phyloP scores from a whole-genome alignment of 163 green algal genomes.

The Trebouxiophyceae sp. region DNA sequence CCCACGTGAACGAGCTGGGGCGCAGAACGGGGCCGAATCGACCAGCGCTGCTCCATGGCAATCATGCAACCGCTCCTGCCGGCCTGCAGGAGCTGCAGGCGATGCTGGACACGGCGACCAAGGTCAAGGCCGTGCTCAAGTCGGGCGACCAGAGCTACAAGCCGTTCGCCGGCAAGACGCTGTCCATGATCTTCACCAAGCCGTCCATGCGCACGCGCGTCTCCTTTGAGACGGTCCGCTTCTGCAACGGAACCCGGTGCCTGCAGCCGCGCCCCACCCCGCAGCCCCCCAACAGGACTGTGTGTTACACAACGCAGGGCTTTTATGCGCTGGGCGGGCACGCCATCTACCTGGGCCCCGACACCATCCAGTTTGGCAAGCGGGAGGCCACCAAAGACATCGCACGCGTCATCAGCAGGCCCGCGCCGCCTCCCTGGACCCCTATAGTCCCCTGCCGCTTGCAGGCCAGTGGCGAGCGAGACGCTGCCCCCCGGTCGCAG shows the following conservation, averaged over 20 bases:
- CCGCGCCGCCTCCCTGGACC: too few species aligned
- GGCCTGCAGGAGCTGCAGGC: conserved; percentile 55
- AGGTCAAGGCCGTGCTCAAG: conserved; percentile 66
- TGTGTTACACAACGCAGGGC: conserved; percentile 51
- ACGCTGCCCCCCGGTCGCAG: too few species aligned
- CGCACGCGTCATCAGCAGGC: conserved; percentile 72
- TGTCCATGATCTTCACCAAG: conserved; percentile 99
- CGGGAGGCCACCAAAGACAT: conserved; percentile 95
- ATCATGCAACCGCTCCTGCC: too few species aligned
- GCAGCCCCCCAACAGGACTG: background rate
- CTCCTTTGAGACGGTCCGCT: conserved; percentile 91
- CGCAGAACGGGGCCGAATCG: too few species aligned
- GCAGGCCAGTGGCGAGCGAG: too few species aligned
- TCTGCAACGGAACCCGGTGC: too few species aligned
- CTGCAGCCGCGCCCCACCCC: too few species aligned
- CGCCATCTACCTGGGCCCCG: conserved; percentile 93
- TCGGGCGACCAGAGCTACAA: conserved; percentile 76
- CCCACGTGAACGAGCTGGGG: too few species aligned
- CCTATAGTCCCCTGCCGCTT: too few species aligned
- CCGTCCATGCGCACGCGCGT: conserved; percentile 92
- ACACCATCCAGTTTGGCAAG: conserved; percentile 96
- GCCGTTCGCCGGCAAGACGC: conserved; percentile 83
- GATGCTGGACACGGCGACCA: conserved; percentile 64
- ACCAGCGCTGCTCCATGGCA: too few species aligned
- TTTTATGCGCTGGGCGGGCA: conserved; percentile 93